Conservation (phyloP, 176 grass and related monocot genomes). For the Lolium multiflorum region DNA sequence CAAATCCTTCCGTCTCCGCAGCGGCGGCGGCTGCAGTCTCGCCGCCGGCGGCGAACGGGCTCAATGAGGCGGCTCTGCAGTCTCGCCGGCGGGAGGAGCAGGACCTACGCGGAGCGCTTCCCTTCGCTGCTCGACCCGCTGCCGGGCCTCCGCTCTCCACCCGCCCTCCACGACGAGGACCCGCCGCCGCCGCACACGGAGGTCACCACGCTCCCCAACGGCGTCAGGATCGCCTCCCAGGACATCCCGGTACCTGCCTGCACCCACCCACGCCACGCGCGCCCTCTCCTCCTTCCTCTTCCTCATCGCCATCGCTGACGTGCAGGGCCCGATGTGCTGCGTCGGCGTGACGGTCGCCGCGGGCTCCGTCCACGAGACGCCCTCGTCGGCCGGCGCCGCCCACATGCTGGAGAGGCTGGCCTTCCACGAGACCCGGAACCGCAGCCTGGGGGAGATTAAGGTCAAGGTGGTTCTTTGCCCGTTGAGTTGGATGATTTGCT, state of each 20-base stretch:
- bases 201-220: not conserved
- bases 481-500: not conserved
- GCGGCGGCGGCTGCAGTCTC: no score
- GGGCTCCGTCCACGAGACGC: not conserved
- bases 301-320: not conserved
- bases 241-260: constrained; percentile 29
- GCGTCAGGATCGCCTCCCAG: constrained; percentile 52
- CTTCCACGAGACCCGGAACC: not conserved
- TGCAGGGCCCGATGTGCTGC: constrained; percentile 53
- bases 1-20: no score
- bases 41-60: not conserved
- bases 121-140: not conserved
- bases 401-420: not conserved
- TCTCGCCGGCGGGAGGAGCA: not conserved
- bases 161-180: not conserved
- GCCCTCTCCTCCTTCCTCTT: not conserved
- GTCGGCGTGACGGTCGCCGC: constrained; percentile 56
- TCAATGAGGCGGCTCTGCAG: constrained; percentile 14
- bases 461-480: no score
- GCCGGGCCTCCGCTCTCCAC: constrained; percentile 3
- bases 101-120: not conserved
- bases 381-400: not conserved
- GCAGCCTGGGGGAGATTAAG: not conserved
- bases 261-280: not conserved
- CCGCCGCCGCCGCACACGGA: not conserved